Evolutionary conservation across 1,284 basidiomycete species (phyloP).

Genomic region (Cutaneotrichosporon mucoides): DNA sequence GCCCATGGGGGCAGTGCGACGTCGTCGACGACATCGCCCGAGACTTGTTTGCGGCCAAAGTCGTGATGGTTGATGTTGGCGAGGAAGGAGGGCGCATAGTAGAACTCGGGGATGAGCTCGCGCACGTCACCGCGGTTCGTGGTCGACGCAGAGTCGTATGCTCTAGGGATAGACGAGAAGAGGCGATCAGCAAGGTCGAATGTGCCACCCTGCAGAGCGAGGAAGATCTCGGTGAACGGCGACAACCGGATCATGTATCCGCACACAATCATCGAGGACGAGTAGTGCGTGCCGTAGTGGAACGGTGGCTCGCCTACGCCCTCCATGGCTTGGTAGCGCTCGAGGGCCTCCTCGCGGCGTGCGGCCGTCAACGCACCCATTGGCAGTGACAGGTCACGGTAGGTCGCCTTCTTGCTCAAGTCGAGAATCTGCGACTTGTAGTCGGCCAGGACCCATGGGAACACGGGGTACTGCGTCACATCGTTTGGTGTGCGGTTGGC

Average conservation of each 20-base stretch:
- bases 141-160: constrained; percentile 79
- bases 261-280: constrained; percentile 94
- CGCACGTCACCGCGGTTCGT: constrained; percentile 89
- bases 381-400: constrained; percentile 68
- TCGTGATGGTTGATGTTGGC: constrained; percentile 61
- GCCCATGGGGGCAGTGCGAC: constrained; percentile 92
- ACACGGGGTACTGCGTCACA: constrained; percentile 92
- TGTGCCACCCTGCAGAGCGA: constrained; percentile 72
- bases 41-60: constrained; percentile 77
- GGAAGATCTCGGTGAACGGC: constrained; percentile 86
- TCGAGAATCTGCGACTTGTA: constrained; percentile 74
- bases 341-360: constrained; percentile 65
- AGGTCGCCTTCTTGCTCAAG: constrained; percentile 61
- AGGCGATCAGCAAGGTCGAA: constrained; percentile 94
- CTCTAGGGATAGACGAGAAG: constrained; percentile 74
- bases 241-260: constrained; percentile 87
- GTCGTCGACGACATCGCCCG: constrained; percentile 76
- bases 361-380: constrained; percentile 85
- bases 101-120: constrained; percentile 93
- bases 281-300: constrained; percentile 91
- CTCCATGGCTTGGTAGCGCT: constrained; percentile 70
- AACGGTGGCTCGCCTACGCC: constrained; percentile 82
- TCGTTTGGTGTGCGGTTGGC: constrained; percentile 87
- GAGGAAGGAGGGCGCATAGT: constrained; percentile 54
- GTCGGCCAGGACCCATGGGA: constrained; percentile 81